These are phyloP conservation scores for Podospora appendiculata DNA, from an alignment of 495 filamentous ascomycete species.

Conservation along the genomic window DNA sequence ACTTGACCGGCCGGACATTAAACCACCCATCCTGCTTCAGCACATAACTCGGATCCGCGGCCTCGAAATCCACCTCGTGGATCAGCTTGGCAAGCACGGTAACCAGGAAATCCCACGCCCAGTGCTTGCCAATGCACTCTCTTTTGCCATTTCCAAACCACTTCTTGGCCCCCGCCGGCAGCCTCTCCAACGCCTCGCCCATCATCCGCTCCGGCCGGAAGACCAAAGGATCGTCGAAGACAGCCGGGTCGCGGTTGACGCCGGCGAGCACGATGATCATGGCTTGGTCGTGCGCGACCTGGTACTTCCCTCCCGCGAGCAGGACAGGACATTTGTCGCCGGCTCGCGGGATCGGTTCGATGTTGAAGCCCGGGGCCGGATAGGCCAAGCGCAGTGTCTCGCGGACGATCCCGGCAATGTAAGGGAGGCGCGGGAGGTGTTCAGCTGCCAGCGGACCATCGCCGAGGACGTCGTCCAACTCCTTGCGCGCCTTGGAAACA, in stretches of 20 bases:
- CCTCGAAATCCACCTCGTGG: slow-evolving; percentile 54
- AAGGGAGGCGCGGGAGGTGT: slow-evolving; percentile 52
- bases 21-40: slow-evolving; percentile 46
- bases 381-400: slow-evolving; percentile 59
- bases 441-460: slow-evolving; percentile 41
- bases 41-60: slow-evolving; percentile 47
- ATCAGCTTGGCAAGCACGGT: slow-evolving; percentile 49
- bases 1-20: slow-evolving; percentile 33
- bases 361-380: slow-evolving; percentile 61
- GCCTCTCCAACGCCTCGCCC: slow-evolving; percentile 49
- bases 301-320: slow-evolving; percentile 56
- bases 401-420: slow-evolving; percentile 55
- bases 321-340: slow-evolving; percentile 36
- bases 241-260: slow-evolving; percentile 59
- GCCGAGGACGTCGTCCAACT: slow-evolving; percentile 57
- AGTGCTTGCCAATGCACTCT: slow-evolving; percentile 60
- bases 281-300: slow-evolving; percentile 50
- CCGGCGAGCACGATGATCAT: slow-evolving; percentile 54
- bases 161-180: slow-evolving; percentile 56
- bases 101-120: slow-evolving; percentile 57
- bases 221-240: slow-evolving; percentile 55
- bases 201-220: slow-evolving; percentile 63
- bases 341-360: slow-evolving; percentile 44
- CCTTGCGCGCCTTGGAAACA: slow-evolving; percentile 53
- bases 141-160: slow-evolving; percentile 64